Evolutionary conservation across 2,329 filamentous ascomycete genomes (phyloP), one percentile per base, ranked within the genome.

Genomic region (Emergomyces orientalis): DNA sequence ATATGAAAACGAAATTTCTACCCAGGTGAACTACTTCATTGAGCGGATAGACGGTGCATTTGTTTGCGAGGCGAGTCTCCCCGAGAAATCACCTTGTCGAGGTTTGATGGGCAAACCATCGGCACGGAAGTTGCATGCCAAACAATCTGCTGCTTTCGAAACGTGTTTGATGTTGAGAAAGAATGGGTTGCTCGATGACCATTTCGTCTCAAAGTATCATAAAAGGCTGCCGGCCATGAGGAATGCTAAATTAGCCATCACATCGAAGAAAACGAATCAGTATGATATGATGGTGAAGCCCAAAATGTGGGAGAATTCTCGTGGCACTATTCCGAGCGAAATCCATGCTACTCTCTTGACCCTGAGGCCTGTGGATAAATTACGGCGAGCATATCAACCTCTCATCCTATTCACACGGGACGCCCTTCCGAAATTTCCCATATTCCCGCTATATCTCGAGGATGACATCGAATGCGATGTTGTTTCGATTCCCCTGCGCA

Each of bases 61-160:
- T 69, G 73, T 87, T 51, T 91, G 89, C 66, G 90, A 96, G 69
- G 85, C 96, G 0, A 81, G 90, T 13, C 78, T 99, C 30, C 93
- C 94, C 0, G 83, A 86, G 14, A 81, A 81, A 27, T 89, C 91
- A 0, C 91, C 90, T 0, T 78, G 97, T 43, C 83, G 81, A 62
- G 86, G 84, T 37, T 81, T 84, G 5, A 79, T 81, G 14, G 93
- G 94, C 5, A 79, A 77, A 8, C 77, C 84, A 0, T 84, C 87
- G 62, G 73, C 79, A 8, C 89, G 82, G 63, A 97, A 96, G 74
- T 81, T 86, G 37, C 77, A 88, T 22, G 93, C 94, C 4, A 95
- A 94, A 73, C 90, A 90, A 67, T 90, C 92, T 0, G 93, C 92
- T 2, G 93, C 94, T 0, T 97, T 93, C 72, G 85, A 91, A 70